Evolutionary conservation across 495 filamentous ascomycete genomes (phyloP).

Genomic region (Daldinia childiae): DNA sequence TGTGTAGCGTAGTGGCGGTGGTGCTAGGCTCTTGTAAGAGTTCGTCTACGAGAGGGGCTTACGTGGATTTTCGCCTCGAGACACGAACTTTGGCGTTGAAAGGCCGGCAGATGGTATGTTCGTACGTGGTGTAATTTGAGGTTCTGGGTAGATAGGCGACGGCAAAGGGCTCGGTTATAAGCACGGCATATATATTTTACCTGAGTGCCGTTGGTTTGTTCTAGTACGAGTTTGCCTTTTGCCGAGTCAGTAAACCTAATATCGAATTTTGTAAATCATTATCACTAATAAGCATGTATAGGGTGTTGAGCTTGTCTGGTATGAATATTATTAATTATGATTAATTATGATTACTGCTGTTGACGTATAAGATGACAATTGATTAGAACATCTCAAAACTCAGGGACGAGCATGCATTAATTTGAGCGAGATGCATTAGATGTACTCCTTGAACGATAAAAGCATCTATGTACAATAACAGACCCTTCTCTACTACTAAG

Average conservation of each 20-base stretch:
- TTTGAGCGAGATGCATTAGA: slow-evolving; percentile 35
- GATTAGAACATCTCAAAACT: not conserved
- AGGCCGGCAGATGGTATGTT: not conserved
- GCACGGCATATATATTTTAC: not conserved
- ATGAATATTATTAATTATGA: not conserved
- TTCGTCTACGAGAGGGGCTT: not conserved
- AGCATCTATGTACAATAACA: slow-evolving; percentile 38
- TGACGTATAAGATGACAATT: not conserved
- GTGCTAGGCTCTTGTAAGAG: not conserved
- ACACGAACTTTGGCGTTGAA: not conserved
- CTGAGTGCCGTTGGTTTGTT: not conserved
- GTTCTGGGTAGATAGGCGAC: not conserved
- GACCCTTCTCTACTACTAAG: slow-evolving; percentile 13
- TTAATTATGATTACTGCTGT: not conserved
- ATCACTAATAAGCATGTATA: not conserved
- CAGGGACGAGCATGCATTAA: not conserved
- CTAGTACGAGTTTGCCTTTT: not conserved
- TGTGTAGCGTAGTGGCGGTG: not conserved
- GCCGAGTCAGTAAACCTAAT: not conserved
- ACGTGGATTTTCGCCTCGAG: not conserved
- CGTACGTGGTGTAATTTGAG: not conserved
- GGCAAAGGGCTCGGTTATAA: not conserved
- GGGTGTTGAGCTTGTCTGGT: not conserved
- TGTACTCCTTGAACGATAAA: slow-evolving; percentile 29
- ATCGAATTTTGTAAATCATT: not conserved